Evolutionary conservation across 306 rosid genomes (phyloP).

Genomic region (Quercus dentata): DNA sequence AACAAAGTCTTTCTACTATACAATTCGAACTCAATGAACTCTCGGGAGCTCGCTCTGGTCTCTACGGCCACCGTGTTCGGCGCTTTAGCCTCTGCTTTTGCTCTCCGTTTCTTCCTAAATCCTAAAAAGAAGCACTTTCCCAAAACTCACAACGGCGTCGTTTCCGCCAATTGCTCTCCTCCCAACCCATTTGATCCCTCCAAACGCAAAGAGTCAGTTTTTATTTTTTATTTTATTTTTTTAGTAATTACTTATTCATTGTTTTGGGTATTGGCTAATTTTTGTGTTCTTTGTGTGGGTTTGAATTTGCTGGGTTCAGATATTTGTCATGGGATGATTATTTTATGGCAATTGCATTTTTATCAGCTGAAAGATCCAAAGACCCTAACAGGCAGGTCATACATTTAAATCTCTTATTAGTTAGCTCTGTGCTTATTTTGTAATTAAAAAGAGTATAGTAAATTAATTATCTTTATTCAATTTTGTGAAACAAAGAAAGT

Average conservation of each 20-base stretch:
- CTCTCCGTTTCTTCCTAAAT: conserved; percentile 51
- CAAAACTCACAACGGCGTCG: conserved; percentile 29
- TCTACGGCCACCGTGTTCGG: conserved; percentile 66
- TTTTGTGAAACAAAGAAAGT: too few species aligned
- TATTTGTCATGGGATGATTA: conserved; percentile 94
- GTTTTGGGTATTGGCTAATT: background rate
- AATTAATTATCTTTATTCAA: too few species aligned
- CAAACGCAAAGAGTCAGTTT: conserved; percentile 62
- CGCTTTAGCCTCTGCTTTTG: conserved; percentile 61
- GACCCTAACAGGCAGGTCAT: conserved; percentile 53
- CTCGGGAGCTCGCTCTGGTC: conserved; percentile 50
- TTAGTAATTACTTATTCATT: background rate
- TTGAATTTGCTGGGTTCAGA: conserved; percentile 27
- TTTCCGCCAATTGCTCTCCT: conserved; percentile 26
- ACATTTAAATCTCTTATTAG: too few species aligned
- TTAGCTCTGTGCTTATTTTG: too few species aligned
- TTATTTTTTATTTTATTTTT: background rate
- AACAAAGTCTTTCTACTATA: background rate
- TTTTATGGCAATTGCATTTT: conserved; percentile 94
- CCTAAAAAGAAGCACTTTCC: conserved; percentile 26
- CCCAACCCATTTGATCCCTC: conserved; percentile 72
- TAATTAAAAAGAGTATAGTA: too few species aligned
- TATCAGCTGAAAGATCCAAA: conserved; percentile 96
- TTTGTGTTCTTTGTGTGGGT: background rate
- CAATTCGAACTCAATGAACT: conserved; percentile 39